Base-by-base conservation (phyloP, 371 early-diverging fungal species). In the Blakeslea trispora region DNA sequence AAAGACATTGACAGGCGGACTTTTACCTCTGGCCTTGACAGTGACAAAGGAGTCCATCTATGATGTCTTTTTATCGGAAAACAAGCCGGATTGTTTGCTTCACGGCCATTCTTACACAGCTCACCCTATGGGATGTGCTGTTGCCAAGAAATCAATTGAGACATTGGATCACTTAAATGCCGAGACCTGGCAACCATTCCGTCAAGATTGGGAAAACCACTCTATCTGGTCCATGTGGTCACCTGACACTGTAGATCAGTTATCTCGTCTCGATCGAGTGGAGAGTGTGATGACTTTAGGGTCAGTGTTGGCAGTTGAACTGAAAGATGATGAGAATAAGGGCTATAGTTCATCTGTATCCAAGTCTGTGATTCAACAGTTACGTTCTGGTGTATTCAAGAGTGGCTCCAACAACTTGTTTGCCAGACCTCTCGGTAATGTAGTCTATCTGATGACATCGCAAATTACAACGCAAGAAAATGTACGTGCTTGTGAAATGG, bases 21-120 rank as follows among this genome's bases (percentile, higher is more conserved):
- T 90, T 50, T 52, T 91, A 21, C 88, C 92, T 2, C 58, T 91
- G 46, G 87, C 90, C 3, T 83, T 86, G 19, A 91, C 91, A 0
- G 67, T 92, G 22, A 85, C 91, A 0, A 79, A 78, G 7, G 76
- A 83, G 43, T 71, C 81, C 10, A 81, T 93, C 24, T 92, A 84
- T 63, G 68, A 85, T 24, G 69, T 71, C 22, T 91, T 93, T 60
- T 65, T 80, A 40, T 83, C 85, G n/a, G 68, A 81, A 22, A 72
- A 71, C 42, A 91, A 89, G 62, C 71, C 83, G 2, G 87, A 89
- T 41, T 90, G 90, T 43, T 66, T 91, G 37, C 66, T 93, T 17
- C 93, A 91, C 55, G 92, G 92, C 4, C 93, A 92, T 66, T 88
- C 87, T 17, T 91, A 90, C 69, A 91, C 91, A 21, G 92, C 90